Evolutionary conservation across 1,284 basidiomycete genomes (phyloP), one percentile per base, ranked within the genome.

Genomic region (Ceratobasidium theobromae): DNA sequence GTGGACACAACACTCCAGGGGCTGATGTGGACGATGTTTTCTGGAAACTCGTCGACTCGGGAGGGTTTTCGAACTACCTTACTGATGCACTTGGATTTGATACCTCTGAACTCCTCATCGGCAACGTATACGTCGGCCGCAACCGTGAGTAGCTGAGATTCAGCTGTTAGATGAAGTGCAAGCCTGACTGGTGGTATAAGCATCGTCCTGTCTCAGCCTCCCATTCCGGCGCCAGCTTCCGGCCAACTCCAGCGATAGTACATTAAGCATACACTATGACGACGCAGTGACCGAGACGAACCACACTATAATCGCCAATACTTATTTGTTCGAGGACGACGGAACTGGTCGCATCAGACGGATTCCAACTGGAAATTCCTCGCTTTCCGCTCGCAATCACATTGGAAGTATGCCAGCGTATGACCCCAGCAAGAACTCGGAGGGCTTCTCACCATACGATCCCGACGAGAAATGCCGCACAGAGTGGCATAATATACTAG

Each of bases 281-380:
- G 58, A 62, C 27, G 58, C 58, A 3, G 58, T 62, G 9, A 45
- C 58, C 25, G 58, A 62, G 41, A 62, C 58, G 11, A 62, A 62
- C 38, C 12, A 18, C 18, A 62, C 58, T 4, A 18, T 62, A 5
- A 62, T 62, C 14, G 58, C 30, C n/a, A 62, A 62, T 21, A 40
- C 58, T 4, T 49, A 51, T 28, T 23, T 62, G 1, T 62, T 62
- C n/a, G 58, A 62, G 33, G 58, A 62, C 27, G 58, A 62, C 16
- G 58, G 58, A n/a, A 62, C 58, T 18, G 58, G 58, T 1, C 45
- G 58, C 8, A 27, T 62, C n/a, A 28, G 48, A 9, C 58, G 58
- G 3, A 27, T 23, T 41, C 58, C 45, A 11, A 40, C 27, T 9
- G 21, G 40, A 12, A 62, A 62, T 11, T 38, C 46, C 45, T 62